Percentiles rank a stretch among this genome's conserved stretches.
Evolutionary conservation across 2,329 filamentous ascomycete genomes (phyloP).

Genomic region (Fusarium falciforme): DNA sequence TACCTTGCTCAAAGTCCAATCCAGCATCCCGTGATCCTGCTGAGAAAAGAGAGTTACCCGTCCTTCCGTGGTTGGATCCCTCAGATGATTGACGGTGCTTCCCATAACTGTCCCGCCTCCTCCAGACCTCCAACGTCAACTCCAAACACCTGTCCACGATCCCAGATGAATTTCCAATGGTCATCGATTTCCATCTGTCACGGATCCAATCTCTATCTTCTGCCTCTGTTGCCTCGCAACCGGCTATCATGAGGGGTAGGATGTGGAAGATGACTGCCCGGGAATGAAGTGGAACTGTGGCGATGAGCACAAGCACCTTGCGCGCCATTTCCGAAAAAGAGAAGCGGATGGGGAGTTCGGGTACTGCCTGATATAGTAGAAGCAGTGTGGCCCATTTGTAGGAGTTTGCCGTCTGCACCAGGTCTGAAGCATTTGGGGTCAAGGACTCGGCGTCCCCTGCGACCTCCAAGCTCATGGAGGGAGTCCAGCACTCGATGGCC

Average conservation of each 20-base stretch:
- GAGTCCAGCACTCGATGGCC: constrained; percentile 14
- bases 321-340: constrained; percentile 11
- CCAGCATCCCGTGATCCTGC: background rate
- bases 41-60: background rate
- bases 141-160: constrained; percentile 23
- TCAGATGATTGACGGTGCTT: background rate
- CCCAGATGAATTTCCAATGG: constrained; percentile 17
- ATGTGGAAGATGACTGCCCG: constrained; percentile 16
- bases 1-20: background rate
- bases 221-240: constrained; percentile 14
- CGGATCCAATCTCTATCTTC: constrained; percentile 29
- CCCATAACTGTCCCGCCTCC: constrained; percentile 10
- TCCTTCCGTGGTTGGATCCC: background rate
- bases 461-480: background rate
- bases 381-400: constrained; percentile 28
- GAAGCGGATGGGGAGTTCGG: constrained; percentile 14
- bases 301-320: constrained; percentile 21
- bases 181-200: constrained; percentile 14
- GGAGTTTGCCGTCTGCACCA: constrained; percentile 21
- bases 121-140: constrained; percentile 28
- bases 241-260: constrained; percentile 23
- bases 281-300: constrained; percentile 18
- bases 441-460: background rate
- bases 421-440: constrained; percentile 3
- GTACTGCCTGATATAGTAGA: constrained; percentile 21